These are phyloP conservation scores for Lojkania enalia DNA, from an alignment of 2,329 filamentous ascomycete genomes.

Conservation along the genomic window DNA sequence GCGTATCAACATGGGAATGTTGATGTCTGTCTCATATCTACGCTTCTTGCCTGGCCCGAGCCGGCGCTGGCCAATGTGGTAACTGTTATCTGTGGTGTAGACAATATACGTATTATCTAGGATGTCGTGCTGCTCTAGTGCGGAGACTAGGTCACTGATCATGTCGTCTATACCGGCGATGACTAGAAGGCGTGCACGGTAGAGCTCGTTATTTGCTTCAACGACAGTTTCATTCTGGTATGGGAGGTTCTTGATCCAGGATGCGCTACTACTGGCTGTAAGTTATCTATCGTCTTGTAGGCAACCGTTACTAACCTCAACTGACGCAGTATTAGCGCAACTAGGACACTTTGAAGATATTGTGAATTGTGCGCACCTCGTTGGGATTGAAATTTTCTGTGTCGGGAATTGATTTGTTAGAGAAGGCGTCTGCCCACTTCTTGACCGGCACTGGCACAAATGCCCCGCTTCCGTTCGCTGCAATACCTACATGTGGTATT, in stretches of 20 bases:
- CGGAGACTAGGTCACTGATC: constrained; percentile 48
- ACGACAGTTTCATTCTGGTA: constrained; percentile 52
- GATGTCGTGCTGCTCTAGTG: constrained; percentile 46
- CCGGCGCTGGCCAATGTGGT: constrained; percentile 42
- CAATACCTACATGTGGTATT: constrained; percentile 61
- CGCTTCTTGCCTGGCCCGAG: constrained; percentile 42
- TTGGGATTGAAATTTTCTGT: constrained; percentile 67
- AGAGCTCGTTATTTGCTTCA: constrained; percentile 56
- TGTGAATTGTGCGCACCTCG: constrained; percentile 52
- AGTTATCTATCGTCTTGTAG: too few species aligned
- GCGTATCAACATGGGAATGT: constrained; percentile 41
- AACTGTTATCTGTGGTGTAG: constrained; percentile 45
- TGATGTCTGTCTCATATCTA: constrained; percentile 43
- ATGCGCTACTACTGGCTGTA: constrained; percentile 50
- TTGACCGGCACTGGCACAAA: constrained; percentile 58
- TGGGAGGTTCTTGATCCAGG: constrained; percentile 51
- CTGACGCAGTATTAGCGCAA: too few species aligned
- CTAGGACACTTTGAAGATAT: too few species aligned
- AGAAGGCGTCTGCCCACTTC: constrained; percentile 67
- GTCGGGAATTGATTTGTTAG: constrained; percentile 61
- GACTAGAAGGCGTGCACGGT: constrained; percentile 52
- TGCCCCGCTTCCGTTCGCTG: neutral
- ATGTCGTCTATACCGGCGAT: constrained; percentile 60
- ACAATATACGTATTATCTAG: constrained; percentile 51
- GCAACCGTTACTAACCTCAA: too few species aligned